Evolutionary conservation across 768 basidiomycete genomes (phyloP).

Genomic region (Austroboletus eburneus): DNA sequence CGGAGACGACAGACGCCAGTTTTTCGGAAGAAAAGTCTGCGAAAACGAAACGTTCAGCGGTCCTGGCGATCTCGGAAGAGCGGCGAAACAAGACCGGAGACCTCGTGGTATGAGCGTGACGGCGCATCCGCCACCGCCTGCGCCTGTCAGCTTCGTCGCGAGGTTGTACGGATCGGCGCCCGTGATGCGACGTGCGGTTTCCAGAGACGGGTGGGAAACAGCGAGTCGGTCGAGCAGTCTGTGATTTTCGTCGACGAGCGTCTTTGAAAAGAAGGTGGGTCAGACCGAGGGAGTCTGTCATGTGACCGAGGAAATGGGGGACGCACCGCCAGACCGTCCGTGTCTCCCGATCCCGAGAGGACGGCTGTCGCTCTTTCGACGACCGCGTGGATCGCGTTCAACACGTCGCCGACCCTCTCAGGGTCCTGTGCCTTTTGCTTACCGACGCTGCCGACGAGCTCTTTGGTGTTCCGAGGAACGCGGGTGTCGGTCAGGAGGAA

Average conservation of each 20-base stretch:
- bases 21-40: conserved; percentile 65
- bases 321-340: conserved; percentile 51
- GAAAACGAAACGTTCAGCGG: not conserved
- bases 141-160: conserved; percentile 94
- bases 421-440: conserved; percentile 77
- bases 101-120: conserved; percentile 94
- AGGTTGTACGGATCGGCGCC: conserved; percentile 59
- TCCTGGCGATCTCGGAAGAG: too few species aligned
- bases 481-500: conserved; percentile 93
- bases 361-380: conserved; percentile 75
- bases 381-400: conserved; percentile 80
- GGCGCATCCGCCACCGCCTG: conserved; percentile 97
- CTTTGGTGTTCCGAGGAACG: conserved; percentile 91
- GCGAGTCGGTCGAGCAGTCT: conserved; percentile 75
- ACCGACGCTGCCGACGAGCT: conserved; percentile 86
- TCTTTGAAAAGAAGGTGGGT: conserved; percentile 43
- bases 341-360: conserved; percentile 50
- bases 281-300: not conserved
- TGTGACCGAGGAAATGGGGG: not conserved
- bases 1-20: conserved; percentile 54
- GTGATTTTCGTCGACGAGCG: conserved; percentile 88
- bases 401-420: conserved; percentile 71
- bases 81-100: too few species aligned
- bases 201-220: conserved; percentile 88
- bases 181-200: conserved; percentile 74